Base-by-base conservation (phyloP, 495 filamentous ascomycete species). In the Penicillium desertorum region DNA sequence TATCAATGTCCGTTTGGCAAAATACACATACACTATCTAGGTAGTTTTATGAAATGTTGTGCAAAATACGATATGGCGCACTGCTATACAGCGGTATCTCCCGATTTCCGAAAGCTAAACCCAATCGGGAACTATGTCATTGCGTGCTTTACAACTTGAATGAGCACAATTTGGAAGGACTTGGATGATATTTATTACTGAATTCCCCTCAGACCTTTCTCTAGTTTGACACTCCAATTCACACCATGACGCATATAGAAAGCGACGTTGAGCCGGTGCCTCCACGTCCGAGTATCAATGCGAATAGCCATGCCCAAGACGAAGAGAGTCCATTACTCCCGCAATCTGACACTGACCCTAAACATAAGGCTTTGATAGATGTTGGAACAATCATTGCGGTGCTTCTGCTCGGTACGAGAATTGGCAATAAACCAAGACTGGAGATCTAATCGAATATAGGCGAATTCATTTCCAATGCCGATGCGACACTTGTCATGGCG, bases 391-490 rank as follows among this genome's bases (percentile, higher is more conserved):
- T 77, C 4, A 69, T 77, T 3, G 60, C 69, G 1, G 69, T 77
- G 5, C 52, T 77, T 4, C 49, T 77, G 34, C 61, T 77, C 2
- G 74, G 73, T 76, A 62, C 17, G 63, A 30, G 11, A 22, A 41
- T 12, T 22, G 10, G 6, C 14, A 3, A 0, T 1, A 23, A 0
- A 19, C 36, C 0, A 8, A 25, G 23, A 10, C 2, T 8, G 20
- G 36, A 51, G 22, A 54, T 27, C 20, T 58, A 20, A 59, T 45
- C n/a, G 11, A 45, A 16, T 8, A 10, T 39, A 86, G 87, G 85
- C 12, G 84, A 87, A 43, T 87, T 89, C 49, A 80, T 87, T 19
- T 81, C 79, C 14, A 82, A 85, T 59, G 77, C 82, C 20, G 87
- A 90, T 64, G 68, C 70, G 1, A 84, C 84, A 1, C 75, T 90